phyloP scores from a whole-genome alignment of 495 filamentous ascomycete species.

The Podospora tetraspora region DNA sequence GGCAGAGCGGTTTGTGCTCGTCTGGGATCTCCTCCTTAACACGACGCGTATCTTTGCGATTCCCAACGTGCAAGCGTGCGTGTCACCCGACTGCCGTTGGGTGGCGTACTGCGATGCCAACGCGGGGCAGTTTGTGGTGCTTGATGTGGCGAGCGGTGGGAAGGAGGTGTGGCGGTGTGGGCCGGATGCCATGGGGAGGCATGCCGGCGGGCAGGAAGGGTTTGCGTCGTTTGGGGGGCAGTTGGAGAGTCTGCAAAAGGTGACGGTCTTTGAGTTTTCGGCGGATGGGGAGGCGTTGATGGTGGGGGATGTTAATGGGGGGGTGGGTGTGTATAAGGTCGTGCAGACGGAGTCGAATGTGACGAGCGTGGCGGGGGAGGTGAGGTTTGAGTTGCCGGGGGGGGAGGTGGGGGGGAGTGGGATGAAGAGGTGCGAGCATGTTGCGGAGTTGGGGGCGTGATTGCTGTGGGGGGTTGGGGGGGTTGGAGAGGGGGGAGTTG shows the following conservation, averaged over 20 bases:
- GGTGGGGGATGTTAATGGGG: constrained; percentile 23
- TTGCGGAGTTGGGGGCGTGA: neutral
- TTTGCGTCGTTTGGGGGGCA: constrained; percentile 21
- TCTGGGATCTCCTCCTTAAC: constrained; percentile 25
- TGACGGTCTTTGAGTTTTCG: constrained; percentile 31
- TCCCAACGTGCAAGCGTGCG: constrained; percentile 25
- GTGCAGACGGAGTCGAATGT: constrained; percentile 4
- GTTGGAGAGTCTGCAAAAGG: constrained; percentile 20
- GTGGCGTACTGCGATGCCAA: constrained; percentile 26
- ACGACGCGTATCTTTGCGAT: constrained; percentile 25
- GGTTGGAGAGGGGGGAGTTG: neutral
- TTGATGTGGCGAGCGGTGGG: constrained; percentile 17
- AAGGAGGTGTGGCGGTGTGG: constrained; percentile 25
- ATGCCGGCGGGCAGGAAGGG: neutral
- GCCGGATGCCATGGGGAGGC: constrained; percentile 15
- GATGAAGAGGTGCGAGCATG: neutral
- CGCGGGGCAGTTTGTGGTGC: constrained; percentile 16
- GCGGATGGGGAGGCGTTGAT: constrained; percentile 22
- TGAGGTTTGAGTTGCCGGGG: neutral
- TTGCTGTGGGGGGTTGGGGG: neutral
- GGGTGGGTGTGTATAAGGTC: constrained; percentile 24
- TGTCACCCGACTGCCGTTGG: constrained; percentile 26
- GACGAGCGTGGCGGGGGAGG: neutral
- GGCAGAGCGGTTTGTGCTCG: constrained; percentile 23
- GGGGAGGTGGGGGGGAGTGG: neutral